Evolutionary conservation across 345 rosid species (phyloP).

Genomic region (Leavenworthia alabamica): DNA sequence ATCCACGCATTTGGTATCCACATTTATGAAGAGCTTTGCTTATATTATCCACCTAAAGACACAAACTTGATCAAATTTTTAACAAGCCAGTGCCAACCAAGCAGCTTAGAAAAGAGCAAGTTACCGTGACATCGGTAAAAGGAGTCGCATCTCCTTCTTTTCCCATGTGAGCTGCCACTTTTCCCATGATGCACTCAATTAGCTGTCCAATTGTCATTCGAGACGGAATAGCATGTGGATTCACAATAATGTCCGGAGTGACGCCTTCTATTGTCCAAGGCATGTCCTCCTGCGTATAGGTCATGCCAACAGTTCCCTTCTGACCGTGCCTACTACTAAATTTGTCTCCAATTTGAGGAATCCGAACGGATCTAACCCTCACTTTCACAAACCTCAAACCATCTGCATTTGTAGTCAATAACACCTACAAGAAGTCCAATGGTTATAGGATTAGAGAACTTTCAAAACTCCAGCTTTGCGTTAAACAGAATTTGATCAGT

Average conservation of each 20-base stretch:
- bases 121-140: slow-evolving; percentile 96
- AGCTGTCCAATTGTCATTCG: slow-evolving; percentile 99
- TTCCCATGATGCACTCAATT: slow-evolving; percentile 97
- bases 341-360: slow-evolving; percentile 97
- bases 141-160: slow-evolving; percentile 99
- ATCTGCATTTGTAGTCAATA: slow-evolving; percentile 94
- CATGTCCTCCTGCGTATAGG: slow-evolving; percentile 98
- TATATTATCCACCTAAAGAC: slow-evolving; percentile 79
- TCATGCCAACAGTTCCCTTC: slow-evolving; percentile 99
- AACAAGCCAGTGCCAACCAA: background rate
- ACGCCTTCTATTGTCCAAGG: slow-evolving; percentile 98
- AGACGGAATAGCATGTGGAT: slow-evolving; percentile 99
- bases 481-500: background rate
- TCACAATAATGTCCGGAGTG: slow-evolving; percentile 87
- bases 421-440: slow-evolving; percentile 47
- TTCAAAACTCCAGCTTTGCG: background rate
- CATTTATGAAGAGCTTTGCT: slow-evolving; percentile 97
- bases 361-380: slow-evolving; percentile 90
- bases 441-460: background rate
- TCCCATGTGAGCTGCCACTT: slow-evolving; percentile 99
- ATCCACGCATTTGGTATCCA: slow-evolving; percentile 98
- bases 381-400: slow-evolving; percentile 98
- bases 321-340: slow-evolving; percentile 98
- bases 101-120: slow-evolving; percentile 14
- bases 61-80: background rate